Base-by-base conservation (phyloP, 225 moss, liverwort and hornwort species). In the Straminergon stramineum region DNA sequence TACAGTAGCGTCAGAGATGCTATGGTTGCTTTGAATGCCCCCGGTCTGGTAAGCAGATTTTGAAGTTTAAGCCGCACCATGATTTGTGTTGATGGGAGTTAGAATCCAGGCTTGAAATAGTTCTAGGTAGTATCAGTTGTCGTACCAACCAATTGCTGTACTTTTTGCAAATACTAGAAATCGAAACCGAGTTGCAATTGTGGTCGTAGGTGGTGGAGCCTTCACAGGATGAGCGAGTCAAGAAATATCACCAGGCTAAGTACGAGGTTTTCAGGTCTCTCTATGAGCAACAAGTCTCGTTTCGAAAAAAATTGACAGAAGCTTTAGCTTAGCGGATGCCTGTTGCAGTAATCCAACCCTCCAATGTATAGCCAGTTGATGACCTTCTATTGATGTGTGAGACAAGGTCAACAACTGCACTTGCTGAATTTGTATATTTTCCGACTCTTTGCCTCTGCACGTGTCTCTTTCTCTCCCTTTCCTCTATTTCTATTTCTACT, bases 201-300 rank as follows among this genome's bases (percentile, higher is more conserved):
- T 89, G 88, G 68, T 85, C 88, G 87, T 92, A 99, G 99, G 95
- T 96, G 80, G 94, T 99, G 90, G 93, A 99, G 90, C 95, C 97
- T 63, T 87, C 94, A 15, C 91, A 91, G 82, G 97, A 99, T 75
- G 86, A 88, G 70, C 95, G 89, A 89, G 83, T 97, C 62, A 95
- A 94, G 93, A 97, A 96, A 90, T 99, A 97, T 90, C 99, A 99
- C 87, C 94, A 99, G 71, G 96, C 97, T 20, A 99, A 99, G 92
- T 99, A 99, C 83, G 87, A 94, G 78, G 96, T 97, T 74, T 99
- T 97, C 61, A 92, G 91, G 90, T 91, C 97, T 31, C 90, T 99
- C 18, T 95, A 97, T 87, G 95, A 95, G 57, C 97, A 99, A 87
- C 99, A 99, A 91, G 77, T 92, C 69, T 90, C 88, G 7, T 95